Evolutionary conservation across 352 stramenopile species (phyloP).

Genomic region (Peronospora farinosa): DNA sequence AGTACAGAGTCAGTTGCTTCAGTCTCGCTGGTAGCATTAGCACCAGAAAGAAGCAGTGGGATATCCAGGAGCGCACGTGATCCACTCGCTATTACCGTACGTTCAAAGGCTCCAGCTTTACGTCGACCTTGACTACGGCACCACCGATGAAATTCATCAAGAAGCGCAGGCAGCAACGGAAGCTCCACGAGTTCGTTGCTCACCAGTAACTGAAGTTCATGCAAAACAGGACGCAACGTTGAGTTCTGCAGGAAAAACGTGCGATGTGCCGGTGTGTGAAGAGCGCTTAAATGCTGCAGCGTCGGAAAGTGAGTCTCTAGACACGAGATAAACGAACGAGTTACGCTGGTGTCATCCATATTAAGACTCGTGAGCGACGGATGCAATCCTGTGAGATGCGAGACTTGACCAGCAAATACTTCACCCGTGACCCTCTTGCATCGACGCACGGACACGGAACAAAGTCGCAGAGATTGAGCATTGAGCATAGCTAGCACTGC

Average conservation of each 20-base stretch:
- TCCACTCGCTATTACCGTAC: conserved; percentile 34
- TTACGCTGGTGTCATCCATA: conserved; percentile 63
- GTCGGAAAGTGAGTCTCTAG: conserved; percentile 60
- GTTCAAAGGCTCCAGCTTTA: conserved; percentile 35
- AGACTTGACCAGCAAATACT: conserved; percentile 30
- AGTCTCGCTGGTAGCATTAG: neutral
- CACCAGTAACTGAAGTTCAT: conserved; percentile 55
- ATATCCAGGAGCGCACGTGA: conserved; percentile 45
- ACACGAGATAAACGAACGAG: conserved; percentile 33
- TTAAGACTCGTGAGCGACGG: conserved; percentile 50
- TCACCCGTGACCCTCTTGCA: conserved; percentile 69
- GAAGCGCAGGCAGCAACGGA: conserved; percentile 45
- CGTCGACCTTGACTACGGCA: conserved; percentile 4
- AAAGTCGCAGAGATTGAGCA: conserved; percentile 63
- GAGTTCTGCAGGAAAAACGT: conserved; percentile 44
- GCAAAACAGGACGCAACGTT: conserved; percentile 17
- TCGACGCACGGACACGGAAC: conserved; percentile 59
- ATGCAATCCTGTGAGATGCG: conserved; percentile 43
- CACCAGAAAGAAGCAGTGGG: conserved; percentile 32
- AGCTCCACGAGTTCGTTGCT: conserved; percentile 53
- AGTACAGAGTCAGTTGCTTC: conserved; percentile 12
- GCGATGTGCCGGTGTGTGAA: conserved; percentile 69
- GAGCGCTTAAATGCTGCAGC: conserved; percentile 45
- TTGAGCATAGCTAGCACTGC: conserved; percentile 76
- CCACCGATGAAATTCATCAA: conserved; percentile 44